Base-by-base conservation (phyloP, 2,329 filamentous ascomycete genomes). In the Balansia obtecta region DNA sequence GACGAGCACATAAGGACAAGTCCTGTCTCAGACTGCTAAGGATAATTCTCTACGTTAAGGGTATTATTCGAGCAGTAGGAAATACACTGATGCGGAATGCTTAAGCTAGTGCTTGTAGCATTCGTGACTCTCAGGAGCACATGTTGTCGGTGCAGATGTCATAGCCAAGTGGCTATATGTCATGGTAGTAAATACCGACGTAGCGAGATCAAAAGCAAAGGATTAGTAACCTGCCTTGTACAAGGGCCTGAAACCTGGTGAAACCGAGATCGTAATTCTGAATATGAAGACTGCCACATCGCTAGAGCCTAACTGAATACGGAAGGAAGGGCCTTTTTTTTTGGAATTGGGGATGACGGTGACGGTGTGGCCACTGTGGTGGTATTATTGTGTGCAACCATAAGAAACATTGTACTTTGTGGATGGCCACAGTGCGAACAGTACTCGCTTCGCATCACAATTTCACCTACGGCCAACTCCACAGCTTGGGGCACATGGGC, bases 121-220 rank as follows among this genome's bases (percentile, higher is more conserved):
- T 54, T 50, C n/a, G 52, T 54, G 50, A 53, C 52, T 50, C 39
- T 34, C 20, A 41, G 42, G 41, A 39, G 50, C 43, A 47, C 50
- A 22, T 33, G 46, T 52, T 39, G 45, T 51, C 56, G 53, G 54
- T 52, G 48, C 45, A 45, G 56, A 55, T 56, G 46, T 54, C 39
- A 53, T 53, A 51, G 56, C 56, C 60, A 61, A 62, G 60, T 62
- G 60, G 56, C 57, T 58, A 56, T 56, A 47, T 50, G 51, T 56
- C 51, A 51, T 33, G 46, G 44, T 51, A 45, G 45, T 39, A 50
- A 37, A 51, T 43, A 51, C 49, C 50, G 49, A 52, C 50, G 51
- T 57, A 56, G 50, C 51, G 50, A 54, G 56, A 48, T 41, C 48
- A 50, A 49, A 42, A 46, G 45, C n/a, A 42, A 32, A 53, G 30